phyloP scores from a whole-genome alignment of 2,329 filamentous ascomycete genomes.

The Aspergillus fischeri region DNA sequence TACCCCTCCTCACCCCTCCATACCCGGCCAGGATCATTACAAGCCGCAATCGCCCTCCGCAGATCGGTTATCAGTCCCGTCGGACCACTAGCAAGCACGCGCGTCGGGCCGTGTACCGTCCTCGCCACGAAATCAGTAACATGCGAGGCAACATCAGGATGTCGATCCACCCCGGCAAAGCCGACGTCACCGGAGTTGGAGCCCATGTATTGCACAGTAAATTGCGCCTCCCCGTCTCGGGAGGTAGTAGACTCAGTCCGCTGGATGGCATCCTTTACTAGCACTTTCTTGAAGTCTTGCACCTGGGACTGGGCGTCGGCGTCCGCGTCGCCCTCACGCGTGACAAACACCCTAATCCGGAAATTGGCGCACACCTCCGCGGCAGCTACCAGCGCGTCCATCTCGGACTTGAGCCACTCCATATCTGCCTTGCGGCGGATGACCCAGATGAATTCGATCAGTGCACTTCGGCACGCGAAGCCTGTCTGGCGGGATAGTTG shows the following conservation, averaged over 20 bases:
- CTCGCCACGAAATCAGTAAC: constrained; percentile 44
- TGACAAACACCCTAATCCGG: constrained; percentile 57
- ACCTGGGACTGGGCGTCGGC: background rate
- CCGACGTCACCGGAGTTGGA: background rate
- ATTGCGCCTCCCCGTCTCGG: constrained; percentile 8
- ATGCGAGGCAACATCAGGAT: constrained; percentile 42
- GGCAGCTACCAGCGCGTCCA: constrained; percentile 46
- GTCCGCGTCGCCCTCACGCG: constrained; percentile 42
- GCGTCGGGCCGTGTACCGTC: constrained; percentile 47
- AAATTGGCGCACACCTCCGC: constrained; percentile 38
- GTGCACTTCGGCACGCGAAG: constrained; percentile 29
- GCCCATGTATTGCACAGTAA: constrained; percentile 10
- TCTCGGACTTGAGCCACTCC: constrained; percentile 56
- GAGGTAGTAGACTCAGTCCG: background rate
- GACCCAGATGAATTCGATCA: constrained; percentile 63
- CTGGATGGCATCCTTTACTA: background rate
- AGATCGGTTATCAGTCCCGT: constrained; percentile 58
- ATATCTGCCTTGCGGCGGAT: constrained; percentile 53
- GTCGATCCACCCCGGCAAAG: constrained; percentile 2
- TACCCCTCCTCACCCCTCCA: constrained; percentile 56
- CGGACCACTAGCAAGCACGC: constrained; percentile 60
- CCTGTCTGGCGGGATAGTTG: constrained; percentile 24
- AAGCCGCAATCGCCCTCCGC: constrained; percentile 49
- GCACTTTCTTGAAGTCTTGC: background rate
- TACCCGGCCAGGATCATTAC: constrained; percentile 51